Evolutionary conservation across 805 yeast genomes (phyloP).

Genomic region (Cyberlindnera euphorbiiphila): DNA sequence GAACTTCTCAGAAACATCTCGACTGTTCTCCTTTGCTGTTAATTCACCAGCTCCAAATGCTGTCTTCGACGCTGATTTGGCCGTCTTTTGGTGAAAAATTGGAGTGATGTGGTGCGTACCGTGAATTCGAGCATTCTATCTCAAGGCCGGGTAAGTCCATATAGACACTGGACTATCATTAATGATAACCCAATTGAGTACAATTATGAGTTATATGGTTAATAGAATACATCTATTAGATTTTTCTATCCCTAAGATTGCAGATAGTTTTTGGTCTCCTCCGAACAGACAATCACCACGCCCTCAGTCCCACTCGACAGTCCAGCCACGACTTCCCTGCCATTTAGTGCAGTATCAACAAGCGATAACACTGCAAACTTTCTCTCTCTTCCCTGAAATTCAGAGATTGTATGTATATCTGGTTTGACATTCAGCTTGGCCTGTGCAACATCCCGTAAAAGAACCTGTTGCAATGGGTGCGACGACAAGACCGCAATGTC

Average conservation of each 20-base stretch:
- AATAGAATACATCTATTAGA: too few species aligned
- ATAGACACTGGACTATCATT: too few species aligned
- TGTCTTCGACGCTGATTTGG: not conserved
- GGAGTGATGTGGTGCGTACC: constrained; percentile 6
- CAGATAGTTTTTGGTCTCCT: not conserved
- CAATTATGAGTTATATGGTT: too few species aligned
- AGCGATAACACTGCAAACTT: constrained; percentile 6
- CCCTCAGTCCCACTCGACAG: constrained; percentile 1
- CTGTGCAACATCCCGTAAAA: constrained; percentile 39
- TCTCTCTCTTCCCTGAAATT: constrained; percentile 6
- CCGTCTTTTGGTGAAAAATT: constrained; percentile 11
- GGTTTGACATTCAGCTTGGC: constrained; percentile 9
- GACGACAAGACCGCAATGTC: constrained; percentile 38
- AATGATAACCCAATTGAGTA: too few species aligned
- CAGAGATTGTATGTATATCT: constrained; percentile 6
- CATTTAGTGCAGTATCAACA: constrained; percentile 2
- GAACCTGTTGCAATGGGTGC: constrained; percentile 39
- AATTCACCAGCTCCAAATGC: too few species aligned
- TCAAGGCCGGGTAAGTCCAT: not conserved
- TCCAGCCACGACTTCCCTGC: not conserved
- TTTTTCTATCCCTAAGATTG: too few species aligned
- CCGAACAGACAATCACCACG: constrained; percentile 4
- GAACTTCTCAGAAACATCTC: constrained; percentile 12
- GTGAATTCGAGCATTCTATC: not conserved
- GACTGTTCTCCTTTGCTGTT: not conserved